Base-by-base conservation (phyloP, 768 basidiomycete species). In the Sutorius australiensis region DNA sequence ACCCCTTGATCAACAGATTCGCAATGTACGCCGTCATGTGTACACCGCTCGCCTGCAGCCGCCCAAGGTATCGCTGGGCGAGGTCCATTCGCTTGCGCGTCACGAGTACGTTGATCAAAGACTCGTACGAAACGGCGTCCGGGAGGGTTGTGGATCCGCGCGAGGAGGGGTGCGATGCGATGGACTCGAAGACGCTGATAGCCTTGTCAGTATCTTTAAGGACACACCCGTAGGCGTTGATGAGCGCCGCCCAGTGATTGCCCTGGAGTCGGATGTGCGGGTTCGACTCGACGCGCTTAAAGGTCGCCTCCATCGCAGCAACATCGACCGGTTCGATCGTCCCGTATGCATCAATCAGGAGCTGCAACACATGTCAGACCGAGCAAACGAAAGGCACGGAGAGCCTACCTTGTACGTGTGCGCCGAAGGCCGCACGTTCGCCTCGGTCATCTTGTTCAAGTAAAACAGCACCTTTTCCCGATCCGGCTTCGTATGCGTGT, bases 21-120 rank as follows among this genome's bases (percentile, higher is more conserved):
- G 87, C 89, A 58, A 98, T 89, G 70, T 99, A 99, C 6, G 95
- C 94, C 2, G 95, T 98, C 82, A 93, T 87, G 61, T 89, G 87
- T 8, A 94, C 82, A 31, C 83, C 82, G 6, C 79, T 74, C 1
- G 70, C 60, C 21, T 71, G 73, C 74, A 98, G 82, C 52, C 81
- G 80, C 31, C 72, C 66, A 33, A 87, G 68, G 65, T 91, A 93
- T 16, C 72, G 61, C 0, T 85, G 83, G 24, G 94, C 78, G 42
- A 94, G 80, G 58, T 94, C 92, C 48, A 86, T 76, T 14, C 87
- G 84, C 33, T 84, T 86, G 66, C 86, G 82, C 5, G 83, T 85
- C 42, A 92, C 84, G 38, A 95, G 73, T 28, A 89, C 88, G 67
- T 90, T 94, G 76, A 98, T 80, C 59, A 98, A 74, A 0, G 94